A percentile compares a stretch with the other conserved stretches of the same genome.
phyloP scores from a whole-genome alignment of 2,329 filamentous ascomycete genomes.

The Beauveria scarabaeidicola region DNA sequence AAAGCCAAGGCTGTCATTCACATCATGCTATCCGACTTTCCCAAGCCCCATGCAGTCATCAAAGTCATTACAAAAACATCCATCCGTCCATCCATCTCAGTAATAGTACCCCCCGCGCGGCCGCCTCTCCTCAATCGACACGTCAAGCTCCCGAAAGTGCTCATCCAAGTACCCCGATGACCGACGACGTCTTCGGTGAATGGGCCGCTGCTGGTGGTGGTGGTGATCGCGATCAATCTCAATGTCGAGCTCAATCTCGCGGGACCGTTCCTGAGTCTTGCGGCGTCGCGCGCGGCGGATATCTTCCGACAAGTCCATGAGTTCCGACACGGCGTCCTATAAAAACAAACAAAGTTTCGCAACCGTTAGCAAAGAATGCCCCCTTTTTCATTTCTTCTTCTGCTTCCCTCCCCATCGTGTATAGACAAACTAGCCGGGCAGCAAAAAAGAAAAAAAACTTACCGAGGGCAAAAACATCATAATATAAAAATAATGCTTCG shows the following conservation, averaged over 20 bases:
- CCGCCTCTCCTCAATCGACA: constrained; percentile 1
- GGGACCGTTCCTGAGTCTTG: background rate
- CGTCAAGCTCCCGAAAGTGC: constrained; percentile 4
- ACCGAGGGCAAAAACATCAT: constrained; percentile 85
- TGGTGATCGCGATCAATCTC: constrained; percentile 7
- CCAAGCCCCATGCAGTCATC: background rate
- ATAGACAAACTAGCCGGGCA: too few species aligned
- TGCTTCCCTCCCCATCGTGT: background rate
- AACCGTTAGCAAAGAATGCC: background rate
- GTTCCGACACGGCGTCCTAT: constrained; percentile 1
- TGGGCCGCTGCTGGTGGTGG: background rate
- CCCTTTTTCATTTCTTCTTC: background rate
- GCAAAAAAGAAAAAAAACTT: constrained; percentile 32
- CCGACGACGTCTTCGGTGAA: background rate
- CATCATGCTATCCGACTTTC: background rate
- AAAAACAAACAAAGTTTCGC: background rate
- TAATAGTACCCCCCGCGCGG: background rate
- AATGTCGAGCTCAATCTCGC: constrained; percentile 8
- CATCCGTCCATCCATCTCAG: background rate
- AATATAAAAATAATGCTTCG: constrained; percentile 81
- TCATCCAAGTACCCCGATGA: constrained; percentile 6
- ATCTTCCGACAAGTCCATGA: constrained; percentile 5
- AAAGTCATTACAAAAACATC: background rate
- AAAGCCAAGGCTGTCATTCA: too few species aligned
- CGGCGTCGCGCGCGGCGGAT: background rate